Evolutionary conservation across 257 asterid genomes (phyloP).

Genomic region (Ligustrum vulgare): DNA sequence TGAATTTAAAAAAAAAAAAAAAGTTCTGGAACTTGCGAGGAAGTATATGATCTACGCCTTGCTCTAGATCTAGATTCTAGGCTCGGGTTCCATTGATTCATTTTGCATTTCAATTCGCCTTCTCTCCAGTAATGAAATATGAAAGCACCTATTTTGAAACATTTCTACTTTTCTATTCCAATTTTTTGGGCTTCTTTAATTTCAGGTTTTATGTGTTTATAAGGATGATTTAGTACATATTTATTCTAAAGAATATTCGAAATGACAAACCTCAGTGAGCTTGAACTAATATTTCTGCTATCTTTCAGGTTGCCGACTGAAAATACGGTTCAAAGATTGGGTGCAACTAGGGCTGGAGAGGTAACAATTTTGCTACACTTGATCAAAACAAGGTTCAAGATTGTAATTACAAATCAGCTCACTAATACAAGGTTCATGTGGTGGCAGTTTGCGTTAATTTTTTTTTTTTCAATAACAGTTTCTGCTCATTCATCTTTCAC

Average conservation of each 20-base stretch:
- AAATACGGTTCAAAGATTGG: conserved; percentile 88
- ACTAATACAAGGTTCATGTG: too few species aligned
- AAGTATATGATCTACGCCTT: neutral
- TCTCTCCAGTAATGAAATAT: neutral
- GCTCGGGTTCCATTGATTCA: neutral
- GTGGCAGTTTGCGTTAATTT: too few species aligned
- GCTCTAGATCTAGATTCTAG: neutral
- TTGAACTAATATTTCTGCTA: conserved; percentile 23
- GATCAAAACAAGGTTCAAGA: conserved; percentile 6
- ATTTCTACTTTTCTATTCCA: neutral
- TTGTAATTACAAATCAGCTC: conserved; percentile 7
- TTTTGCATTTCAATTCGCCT: neutral
- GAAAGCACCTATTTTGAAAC: neutral
- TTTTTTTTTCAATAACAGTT: too few species aligned
- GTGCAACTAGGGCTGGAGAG: conserved; percentile 89
- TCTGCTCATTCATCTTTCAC: too few species aligned
- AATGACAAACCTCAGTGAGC: conserved; percentile 13
- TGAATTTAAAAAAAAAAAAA: neutral
- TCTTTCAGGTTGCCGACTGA: conserved; percentile 71
- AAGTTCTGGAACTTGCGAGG: neutral
- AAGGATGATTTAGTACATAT: neutral
- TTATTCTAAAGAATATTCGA: conserved; percentile 4
- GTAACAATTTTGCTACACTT: conserved; percentile 32
- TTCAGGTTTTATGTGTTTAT: neutral
- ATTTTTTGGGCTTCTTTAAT: neutral